Base-by-base conservation (phyloP, 495 filamentous ascomycete genomes). In the Aspergillus incahuasiensis region DNA sequence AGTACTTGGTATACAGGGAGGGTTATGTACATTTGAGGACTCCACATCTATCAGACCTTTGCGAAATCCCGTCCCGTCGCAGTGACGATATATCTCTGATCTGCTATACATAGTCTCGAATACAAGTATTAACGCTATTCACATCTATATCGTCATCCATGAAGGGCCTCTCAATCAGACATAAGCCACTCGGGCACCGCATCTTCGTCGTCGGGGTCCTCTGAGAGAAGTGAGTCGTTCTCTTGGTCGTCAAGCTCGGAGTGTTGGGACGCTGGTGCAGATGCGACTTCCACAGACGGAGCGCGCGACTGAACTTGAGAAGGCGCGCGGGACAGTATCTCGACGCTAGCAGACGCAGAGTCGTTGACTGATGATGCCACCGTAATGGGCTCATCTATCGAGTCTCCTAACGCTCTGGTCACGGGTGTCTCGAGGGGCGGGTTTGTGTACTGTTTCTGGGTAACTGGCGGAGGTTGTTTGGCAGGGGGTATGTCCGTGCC, bases 131-230 rank as follows among this genome's bases (percentile, higher is more conserved):
- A 9, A 30, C n/a, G n/a, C n/a, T 28, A 28, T 28, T 28, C 8
- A 35, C 6, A 35, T 15, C 12, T 30, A 11, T 12, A 35, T 35
- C 32, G 12, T 35, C 8, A 5, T 30, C 5, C 28, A 30, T 35
- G 5, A 35, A 7, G 9, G 12, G 13, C 25, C 3, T 28, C 32
- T 35, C 32, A 64, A 50, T 67, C 67, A 43, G 58, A 75, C 68
- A 78, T 65, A 22, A 86, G 66, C 84, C 84, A 87, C 19, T 86
- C 83, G 13, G 84, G 83, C 44, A 86, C 81, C 1, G 83, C 84
- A 63, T 87, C 84, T 51, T 86, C 82, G 62, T 87, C 84, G 12
- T 86, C 84, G 0, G 84, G 84, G 56, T 87, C 84, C 49, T 86
- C 74, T 0, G 83, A 83, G 13, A 85, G 57, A 44, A 79, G 56